phyloP scores from a whole-genome alignment of 108 stramenopile species.

The Aurantiochytrium sp. region DNA sequence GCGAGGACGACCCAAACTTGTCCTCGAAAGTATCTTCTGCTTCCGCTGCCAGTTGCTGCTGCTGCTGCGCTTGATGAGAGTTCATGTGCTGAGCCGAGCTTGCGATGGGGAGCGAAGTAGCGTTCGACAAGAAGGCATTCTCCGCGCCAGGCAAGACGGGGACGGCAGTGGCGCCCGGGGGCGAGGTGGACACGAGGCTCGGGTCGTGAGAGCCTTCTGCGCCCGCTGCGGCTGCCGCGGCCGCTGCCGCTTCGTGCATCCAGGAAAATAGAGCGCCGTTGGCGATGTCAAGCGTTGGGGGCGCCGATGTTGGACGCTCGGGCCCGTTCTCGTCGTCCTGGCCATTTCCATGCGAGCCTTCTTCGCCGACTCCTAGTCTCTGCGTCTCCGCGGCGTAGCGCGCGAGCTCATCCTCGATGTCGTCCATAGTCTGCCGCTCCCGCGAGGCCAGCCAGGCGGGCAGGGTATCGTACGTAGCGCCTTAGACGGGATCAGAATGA shows the following conservation, averaged over 20 bases:
- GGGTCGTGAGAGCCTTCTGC: no score
- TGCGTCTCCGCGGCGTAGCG: slow-evolving; percentile 6
- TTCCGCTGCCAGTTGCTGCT: not conserved
- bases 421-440: not conserved
- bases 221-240: no score
- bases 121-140: no score
- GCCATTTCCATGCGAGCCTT: not conserved
- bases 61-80: not conserved
- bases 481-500: no score
- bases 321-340: not conserved
- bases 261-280: not conserved
- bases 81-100: no score
- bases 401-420: not conserved
- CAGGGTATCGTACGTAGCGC: no score
- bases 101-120: no score
- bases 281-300: not conserved
- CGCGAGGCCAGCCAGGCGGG: no score
- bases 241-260: not conserved
- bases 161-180: no score
- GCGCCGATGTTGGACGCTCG: not conserved
- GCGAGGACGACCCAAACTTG: not conserved
- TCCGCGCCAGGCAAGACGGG: no score
- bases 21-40: not conserved
- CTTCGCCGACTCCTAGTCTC: not conserved
- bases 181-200: no score